phyloP scores from a whole-genome alignment of 2,329 filamentous ascomycete genomes.

The Cytospora leucostoma region DNA sequence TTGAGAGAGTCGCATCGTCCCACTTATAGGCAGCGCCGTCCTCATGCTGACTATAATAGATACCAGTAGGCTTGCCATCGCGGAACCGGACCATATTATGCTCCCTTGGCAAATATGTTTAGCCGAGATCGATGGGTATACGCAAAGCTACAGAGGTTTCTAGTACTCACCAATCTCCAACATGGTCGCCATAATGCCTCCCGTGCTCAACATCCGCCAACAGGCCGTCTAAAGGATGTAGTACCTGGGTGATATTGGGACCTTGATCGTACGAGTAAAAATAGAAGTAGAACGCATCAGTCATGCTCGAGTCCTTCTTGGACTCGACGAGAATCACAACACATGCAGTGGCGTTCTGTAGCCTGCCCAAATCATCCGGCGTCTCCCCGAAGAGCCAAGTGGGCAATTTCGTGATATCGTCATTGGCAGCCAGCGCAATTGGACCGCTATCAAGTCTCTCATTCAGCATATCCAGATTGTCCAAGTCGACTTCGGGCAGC shows the following conservation, averaged over 20 bases:
- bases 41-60: constrained; percentile 26
- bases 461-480: constrained; percentile 36
- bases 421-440: constrained; percentile 34
- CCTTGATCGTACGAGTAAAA: constrained; percentile 40
- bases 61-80: constrained; percentile 22
- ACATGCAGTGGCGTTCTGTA: constrained; percentile 35
- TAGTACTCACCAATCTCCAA: constrained; percentile 32
- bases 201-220: constrained; percentile 27
- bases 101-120: constrained; percentile 31
- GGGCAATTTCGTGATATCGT: constrained; percentile 34
- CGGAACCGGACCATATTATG: constrained; percentile 39
- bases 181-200: constrained; percentile 33
- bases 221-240: constrained; percentile 34
- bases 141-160: rapidly evolving
- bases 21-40: constrained; percentile 28
- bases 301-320: constrained; percentile 32
- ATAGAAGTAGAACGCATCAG: constrained; percentile 40
- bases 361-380: constrained; percentile 31
- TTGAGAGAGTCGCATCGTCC: constrained; percentile 34
- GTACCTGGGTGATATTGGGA: constrained; percentile 37
- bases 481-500: constrained; percentile 31
- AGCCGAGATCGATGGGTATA: background rate
- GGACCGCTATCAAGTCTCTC: constrained; percentile 11
- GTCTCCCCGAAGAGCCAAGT: constrained; percentile 35
- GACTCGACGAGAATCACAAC: constrained; percentile 35